phyloP scores from a whole-genome alignment of 805 yeast genomes.

The Yarrowia sp. region DNA sequence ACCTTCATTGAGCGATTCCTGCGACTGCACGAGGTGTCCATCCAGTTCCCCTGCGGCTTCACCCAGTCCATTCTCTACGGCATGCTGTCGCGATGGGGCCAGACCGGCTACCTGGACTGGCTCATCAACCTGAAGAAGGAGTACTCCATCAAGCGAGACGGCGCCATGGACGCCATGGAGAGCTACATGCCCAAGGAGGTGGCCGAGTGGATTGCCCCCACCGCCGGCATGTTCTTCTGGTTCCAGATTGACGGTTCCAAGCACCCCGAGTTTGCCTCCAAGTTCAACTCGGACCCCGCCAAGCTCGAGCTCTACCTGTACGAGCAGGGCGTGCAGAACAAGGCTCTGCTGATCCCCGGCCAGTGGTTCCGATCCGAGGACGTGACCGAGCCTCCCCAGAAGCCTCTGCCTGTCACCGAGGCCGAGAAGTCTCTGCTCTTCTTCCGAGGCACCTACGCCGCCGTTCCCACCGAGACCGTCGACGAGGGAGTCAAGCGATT shows the following conservation, averaged over 20 bases:
- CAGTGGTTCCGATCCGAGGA: slow-evolving; percentile 52
- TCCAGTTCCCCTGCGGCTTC: slow-evolving; percentile 84
- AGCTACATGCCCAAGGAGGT: slow-evolving; percentile 59
- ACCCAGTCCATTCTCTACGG: slow-evolving; percentile 75
- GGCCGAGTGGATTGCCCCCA: slow-evolving; percentile 53
- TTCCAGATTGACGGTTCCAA: slow-evolving; percentile 59
- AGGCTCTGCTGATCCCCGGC: slow-evolving; percentile 53
- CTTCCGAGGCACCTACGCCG: slow-evolving; percentile 56
- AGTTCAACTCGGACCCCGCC: slow-evolving; percentile 45
- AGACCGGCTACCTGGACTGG: slow-evolving; percentile 87
- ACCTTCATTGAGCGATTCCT: slow-evolving; percentile 67
- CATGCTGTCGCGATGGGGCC: slow-evolving; percentile 86
- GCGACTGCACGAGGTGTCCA: slow-evolving; percentile 78
- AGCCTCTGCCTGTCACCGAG: slow-evolving; percentile 47
- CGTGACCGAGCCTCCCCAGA: slow-evolving; percentile 49
- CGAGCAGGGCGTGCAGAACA: slow-evolving; percentile 48
- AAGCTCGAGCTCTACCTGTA: slow-evolving; percentile 50
- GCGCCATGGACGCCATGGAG: slow-evolving; percentile 76
- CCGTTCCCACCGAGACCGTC: slow-evolving; percentile 51
- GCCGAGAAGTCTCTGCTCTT: slow-evolving; percentile 49
- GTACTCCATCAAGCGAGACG: slow-evolving; percentile 87
- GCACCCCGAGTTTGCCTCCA: slow-evolving; percentile 55
- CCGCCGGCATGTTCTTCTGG: slow-evolving; percentile 63
- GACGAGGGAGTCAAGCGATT: slow-evolving; percentile 49
- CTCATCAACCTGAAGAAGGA: slow-evolving; percentile 73